These are phyloP conservation scores for Mycena sp. DNA, from an alignment of 1,284 basidiomycete genomes.

Conservation along the genomic window DNA sequence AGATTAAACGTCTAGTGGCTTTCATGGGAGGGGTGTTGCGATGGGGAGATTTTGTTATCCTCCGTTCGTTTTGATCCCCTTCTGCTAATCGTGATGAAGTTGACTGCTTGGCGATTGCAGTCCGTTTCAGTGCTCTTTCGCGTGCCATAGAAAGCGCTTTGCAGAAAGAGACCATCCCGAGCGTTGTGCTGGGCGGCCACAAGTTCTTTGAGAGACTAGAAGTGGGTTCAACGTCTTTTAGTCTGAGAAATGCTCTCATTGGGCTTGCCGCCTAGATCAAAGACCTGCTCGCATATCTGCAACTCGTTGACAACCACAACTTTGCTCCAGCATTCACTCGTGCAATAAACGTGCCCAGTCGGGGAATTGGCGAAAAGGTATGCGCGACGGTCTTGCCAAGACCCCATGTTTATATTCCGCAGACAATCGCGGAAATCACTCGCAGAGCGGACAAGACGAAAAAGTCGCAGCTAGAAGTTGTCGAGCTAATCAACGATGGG, in stretches of 20 bases:
- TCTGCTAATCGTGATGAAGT: background rate
- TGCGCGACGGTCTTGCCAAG: background rate
- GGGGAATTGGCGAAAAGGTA: constrained; percentile 88
- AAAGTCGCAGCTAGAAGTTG: constrained; percentile 67
- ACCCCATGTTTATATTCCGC: background rate
- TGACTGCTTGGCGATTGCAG: constrained; percentile 45
- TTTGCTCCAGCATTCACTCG: constrained; percentile 84
- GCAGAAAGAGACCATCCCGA: constrained; percentile 83
- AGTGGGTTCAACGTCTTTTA: constrained; percentile 54
- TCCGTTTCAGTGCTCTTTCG: constrained; percentile 88
- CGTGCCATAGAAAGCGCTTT: constrained; percentile 82
- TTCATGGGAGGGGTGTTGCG: constrained; percentile 77
- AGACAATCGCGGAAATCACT: constrained; percentile 73
- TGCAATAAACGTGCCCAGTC: constrained; percentile 79
- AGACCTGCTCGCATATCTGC: constrained; percentile 89
- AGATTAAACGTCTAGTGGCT: constrained; percentile 84
- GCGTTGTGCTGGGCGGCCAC: constrained; percentile 81
- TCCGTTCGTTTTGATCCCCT: constrained; percentile 60
- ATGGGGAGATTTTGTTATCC: constrained; percentile 83
- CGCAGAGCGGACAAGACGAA: constrained; percentile 61
- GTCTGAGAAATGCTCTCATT: background rate
- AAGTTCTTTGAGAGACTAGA: constrained; percentile 91
- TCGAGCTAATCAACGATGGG: constrained; percentile 69
- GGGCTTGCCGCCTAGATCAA: constrained; percentile 64
- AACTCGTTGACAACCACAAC: constrained; percentile 84